Percentiles rank a stretch among this genome's conserved stretches.
Evolutionary conservation across 129 eudicot species (phyloP).

Genomic region (Saussurea involucrata): DNA sequence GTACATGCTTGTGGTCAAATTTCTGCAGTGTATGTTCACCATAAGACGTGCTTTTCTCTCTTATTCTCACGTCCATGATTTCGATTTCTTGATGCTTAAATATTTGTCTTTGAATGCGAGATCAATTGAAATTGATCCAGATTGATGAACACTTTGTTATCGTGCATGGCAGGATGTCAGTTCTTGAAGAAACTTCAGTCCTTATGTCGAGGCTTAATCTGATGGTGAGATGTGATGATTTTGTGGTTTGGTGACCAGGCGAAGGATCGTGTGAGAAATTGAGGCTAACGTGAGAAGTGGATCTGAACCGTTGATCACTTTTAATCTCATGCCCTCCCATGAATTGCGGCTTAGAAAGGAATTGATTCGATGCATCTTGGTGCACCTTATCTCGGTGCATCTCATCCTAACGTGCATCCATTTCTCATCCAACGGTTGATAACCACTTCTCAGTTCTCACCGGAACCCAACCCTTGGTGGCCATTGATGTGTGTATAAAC

Average conservation of each 20-base stretch:
- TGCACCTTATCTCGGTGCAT: too few relatives aligned
- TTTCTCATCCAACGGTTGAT: too few relatives aligned
- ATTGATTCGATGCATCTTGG: too few relatives aligned
- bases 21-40: background rate
- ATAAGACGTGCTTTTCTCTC: background rate
- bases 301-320: too few relatives aligned
- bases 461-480: too few relatives aligned
- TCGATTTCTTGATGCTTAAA: background rate
- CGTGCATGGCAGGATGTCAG: slow-evolving; percentile 45
- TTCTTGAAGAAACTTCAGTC: slow-evolving; percentile 59
- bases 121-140: background rate
- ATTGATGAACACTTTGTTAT: slow-evolving; percentile 11
- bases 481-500: background rate
- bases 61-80: background rate
- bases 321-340: too few relatives aligned
- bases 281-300: too few relatives aligned
- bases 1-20: background rate
- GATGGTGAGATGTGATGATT: slow-evolving; percentile 35
- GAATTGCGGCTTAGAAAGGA: too few relatives aligned
- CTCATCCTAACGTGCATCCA: too few relatives aligned
- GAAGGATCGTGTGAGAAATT: too few relatives aligned
- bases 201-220: slow-evolving; percentile 61
- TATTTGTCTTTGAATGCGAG: background rate
- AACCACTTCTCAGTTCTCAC: too few relatives aligned
- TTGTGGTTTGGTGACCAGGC: background rate